phyloP scores from a whole-genome alignment of 352 stramenopile genomes.

The Globisporangium cylindrosporum region DNA sequence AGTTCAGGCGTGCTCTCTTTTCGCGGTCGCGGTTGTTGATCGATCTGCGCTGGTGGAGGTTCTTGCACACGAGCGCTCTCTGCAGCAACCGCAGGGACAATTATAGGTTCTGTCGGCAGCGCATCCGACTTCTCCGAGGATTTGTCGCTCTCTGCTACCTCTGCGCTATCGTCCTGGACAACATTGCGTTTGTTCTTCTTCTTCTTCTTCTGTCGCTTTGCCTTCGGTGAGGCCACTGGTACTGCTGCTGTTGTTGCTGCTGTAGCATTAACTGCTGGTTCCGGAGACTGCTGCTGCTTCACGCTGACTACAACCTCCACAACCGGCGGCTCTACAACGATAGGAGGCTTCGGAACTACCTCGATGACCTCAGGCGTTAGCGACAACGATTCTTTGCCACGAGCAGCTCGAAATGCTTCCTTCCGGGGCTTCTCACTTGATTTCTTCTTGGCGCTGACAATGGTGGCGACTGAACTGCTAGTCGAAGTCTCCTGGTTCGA shows the following conservation, averaged over 20 bases:
- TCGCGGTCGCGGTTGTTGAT: constrained; percentile 6
- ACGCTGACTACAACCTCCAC: not conserved
- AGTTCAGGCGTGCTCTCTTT: constrained; percentile 7
- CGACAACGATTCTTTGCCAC: not conserved
- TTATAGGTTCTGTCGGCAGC: not conserved
- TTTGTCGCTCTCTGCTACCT: not conserved
- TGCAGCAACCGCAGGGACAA: not conserved
- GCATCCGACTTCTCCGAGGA: not conserved
- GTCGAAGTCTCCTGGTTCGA: not conserved
- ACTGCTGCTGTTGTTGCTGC: not conserved
- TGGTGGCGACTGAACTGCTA: not conserved
- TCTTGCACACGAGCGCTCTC: not conserved
- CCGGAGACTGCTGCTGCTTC: not conserved
- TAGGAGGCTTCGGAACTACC: not conserved
- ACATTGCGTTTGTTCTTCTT: constrained; percentile 10
- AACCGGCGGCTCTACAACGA: not conserved
- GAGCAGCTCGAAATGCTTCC: not conserved
- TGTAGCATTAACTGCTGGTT: not conserved
- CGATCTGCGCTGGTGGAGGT: not conserved
- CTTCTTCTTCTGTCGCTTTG: constrained; percentile 16
- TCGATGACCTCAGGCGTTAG: not conserved
- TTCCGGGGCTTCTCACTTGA: constrained; percentile 4
- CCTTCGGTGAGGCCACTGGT: constrained; percentile 8
- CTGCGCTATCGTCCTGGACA: not conserved
- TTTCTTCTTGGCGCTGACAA: not conserved